These are phyloP conservation scores for Fusarium armeniacum DNA, from an alignment of 2,329 filamentous ascomycete species.

Conservation along the genomic window DNA sequence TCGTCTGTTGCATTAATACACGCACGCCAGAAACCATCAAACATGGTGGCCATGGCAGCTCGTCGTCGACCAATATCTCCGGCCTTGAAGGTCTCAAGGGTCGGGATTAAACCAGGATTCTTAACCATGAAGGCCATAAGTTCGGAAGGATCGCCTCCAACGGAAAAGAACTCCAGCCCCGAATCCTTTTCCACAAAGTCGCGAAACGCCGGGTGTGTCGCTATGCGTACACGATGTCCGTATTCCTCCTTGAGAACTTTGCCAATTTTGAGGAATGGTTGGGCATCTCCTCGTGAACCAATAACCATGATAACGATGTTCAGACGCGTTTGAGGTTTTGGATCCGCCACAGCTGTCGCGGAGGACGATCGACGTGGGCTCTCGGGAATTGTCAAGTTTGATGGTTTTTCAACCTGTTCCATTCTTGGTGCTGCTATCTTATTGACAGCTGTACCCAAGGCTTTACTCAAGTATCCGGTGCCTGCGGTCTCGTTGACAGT, in stretches of 20 bases:
- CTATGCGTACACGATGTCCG: slow-evolving; percentile 81
- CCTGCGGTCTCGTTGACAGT: slow-evolving; percentile 78
- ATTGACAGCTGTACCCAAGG: slow-evolving; percentile 74
- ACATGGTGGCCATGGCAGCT: slow-evolving; percentile 83
- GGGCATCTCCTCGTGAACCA: slow-evolving; percentile 82
- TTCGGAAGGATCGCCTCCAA: slow-evolving; percentile 83
- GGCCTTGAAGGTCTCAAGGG: slow-evolving; percentile 77
- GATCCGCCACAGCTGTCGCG: slow-evolving; percentile 52
- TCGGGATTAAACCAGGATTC: slow-evolving; percentile 83
- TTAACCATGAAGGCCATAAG: slow-evolving; percentile 93
- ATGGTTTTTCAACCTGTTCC: slow-evolving; percentile 10
- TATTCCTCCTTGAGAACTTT: slow-evolving; percentile 78
- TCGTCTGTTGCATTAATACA: slow-evolving; percentile 82
- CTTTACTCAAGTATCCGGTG: slow-evolving; percentile 80
- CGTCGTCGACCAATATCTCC: slow-evolving; percentile 79
- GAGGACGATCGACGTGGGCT: slow-evolving; percentile 50
- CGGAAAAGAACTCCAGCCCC: slow-evolving; percentile 83
- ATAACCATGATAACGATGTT: slow-evolving; percentile 90
- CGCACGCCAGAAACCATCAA: slow-evolving; percentile 84
- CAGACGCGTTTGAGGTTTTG: slow-evolving; percentile 63
- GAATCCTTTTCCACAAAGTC: slow-evolving; percentile 81
- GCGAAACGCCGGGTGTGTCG: slow-evolving; percentile 82
- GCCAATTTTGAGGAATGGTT: slow-evolving; percentile 83
- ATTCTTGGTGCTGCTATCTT: slow-evolving; percentile 42
- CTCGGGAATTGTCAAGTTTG: slow-evolving; percentile 32